Evolutionary conservation across 345 rosid species (phyloP).

Genomic region (Eucalyptus shirleyi): DNA sequence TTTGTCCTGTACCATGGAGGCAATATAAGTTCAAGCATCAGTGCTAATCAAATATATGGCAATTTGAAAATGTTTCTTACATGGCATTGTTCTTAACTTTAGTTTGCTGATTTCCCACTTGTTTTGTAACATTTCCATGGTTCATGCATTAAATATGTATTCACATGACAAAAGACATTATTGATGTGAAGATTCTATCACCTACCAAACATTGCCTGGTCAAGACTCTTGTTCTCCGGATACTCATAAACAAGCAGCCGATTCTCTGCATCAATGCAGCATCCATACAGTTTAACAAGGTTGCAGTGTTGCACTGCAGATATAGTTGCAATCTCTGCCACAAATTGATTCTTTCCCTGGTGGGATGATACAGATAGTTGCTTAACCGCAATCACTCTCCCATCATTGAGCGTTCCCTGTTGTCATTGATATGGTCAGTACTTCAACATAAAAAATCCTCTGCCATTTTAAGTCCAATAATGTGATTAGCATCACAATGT

Average conservation of each 20-base stretch:
- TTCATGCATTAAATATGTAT: too few relatives aligned
- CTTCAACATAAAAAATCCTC: too few relatives aligned
- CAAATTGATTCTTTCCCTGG: too few relatives aligned
- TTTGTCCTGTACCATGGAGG: constrained; percentile 13
- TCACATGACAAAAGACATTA: too few relatives aligned
- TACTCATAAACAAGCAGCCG: constrained; percentile 66
- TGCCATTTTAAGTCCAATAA: not conserved
- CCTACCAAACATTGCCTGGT: constrained; percentile 54
- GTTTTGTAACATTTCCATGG: too few relatives aligned
- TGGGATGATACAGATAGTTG: too few relatives aligned
- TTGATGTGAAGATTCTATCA: not conserved
- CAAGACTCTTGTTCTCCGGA: constrained; percentile 56
- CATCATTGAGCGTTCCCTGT: constrained; percentile 41
- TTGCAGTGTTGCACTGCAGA: constrained; percentile 52
- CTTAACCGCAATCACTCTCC: not conserved
- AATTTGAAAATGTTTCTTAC: too few relatives aligned
- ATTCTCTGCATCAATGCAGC: constrained; percentile 45
- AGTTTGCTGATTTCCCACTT: too few relatives aligned
- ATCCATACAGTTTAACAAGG: constrained; percentile 60
- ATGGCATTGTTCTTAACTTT: too few relatives aligned
- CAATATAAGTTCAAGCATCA: not conserved
- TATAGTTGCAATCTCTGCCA: not conserved
- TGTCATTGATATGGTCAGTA: not conserved
- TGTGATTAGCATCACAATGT: not conserved
- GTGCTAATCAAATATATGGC: too few relatives aligned